Percentiles rank a stretch among this genome's conserved stretches.
phyloP scores from a whole-genome alignment of 257 asterid genomes.

The Ophiorrhiza pumila region DNA sequence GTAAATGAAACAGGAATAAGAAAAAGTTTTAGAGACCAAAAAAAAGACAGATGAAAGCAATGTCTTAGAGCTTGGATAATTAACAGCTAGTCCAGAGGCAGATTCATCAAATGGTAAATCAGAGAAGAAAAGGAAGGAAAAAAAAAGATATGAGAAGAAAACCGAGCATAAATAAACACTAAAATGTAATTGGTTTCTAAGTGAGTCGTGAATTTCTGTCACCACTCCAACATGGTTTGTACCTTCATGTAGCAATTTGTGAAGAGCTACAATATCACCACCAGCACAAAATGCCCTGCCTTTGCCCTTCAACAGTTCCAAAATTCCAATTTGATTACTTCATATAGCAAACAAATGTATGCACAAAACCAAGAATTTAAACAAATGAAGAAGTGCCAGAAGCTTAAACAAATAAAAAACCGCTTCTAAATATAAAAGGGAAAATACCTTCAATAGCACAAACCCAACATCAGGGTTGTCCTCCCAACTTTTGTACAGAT shows the following conservation, averaged over 20 bases:
- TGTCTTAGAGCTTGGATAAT: background rate
- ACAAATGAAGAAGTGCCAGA: background rate
- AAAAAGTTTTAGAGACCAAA: background rate
- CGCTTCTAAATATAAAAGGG: background rate
- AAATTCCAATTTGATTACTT: constrained; percentile 28
- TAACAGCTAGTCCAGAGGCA: background rate
- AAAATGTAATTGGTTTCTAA: background rate
- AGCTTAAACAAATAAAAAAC: constrained; percentile 14
- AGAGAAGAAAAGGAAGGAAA: background rate
- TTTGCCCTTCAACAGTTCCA: constrained; percentile 66
- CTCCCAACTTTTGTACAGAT: constrained; percentile 86
- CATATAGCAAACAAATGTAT: constrained; percentile 1
- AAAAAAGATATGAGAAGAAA: background rate
- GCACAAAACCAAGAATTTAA: background rate
- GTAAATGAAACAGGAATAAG: background rate
- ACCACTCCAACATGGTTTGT: background rate
- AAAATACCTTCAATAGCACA: constrained; percentile 76
- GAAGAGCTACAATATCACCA: constrained; percentile 79
- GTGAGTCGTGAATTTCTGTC: background rate
- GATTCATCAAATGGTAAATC: background rate
- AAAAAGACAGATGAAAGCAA: background rate
- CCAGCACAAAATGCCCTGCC: constrained; percentile 94
- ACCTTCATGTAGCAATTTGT: constrained; percentile 60
- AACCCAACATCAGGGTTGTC: constrained; percentile 63
- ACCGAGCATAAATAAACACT: background rate